Evolutionary conservation across 2,329 filamentous ascomycete genomes (phyloP).

Genomic region (Trichoderma sp.): DNA sequence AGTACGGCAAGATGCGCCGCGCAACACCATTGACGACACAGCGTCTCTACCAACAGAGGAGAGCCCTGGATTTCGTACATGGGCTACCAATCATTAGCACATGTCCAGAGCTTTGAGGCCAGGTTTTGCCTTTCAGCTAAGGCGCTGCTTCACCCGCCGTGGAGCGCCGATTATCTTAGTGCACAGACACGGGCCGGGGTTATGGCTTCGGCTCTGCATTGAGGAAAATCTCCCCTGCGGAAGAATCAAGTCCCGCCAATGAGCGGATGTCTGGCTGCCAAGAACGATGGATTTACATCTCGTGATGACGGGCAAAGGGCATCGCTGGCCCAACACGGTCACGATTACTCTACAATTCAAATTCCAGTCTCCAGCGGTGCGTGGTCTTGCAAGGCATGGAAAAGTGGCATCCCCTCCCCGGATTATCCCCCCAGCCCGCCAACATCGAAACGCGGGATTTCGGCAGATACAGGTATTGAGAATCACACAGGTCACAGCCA

Average conservation of each 20-base stretch:
- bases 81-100: not conserved
- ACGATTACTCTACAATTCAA: not conserved
- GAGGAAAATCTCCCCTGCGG: slow-evolving; percentile 5
- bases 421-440: not conserved
- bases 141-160: not conserved
- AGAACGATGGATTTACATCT: not conserved
- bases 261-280: not conserved
- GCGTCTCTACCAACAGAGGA: not conserved
- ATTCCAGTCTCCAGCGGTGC: not conserved
- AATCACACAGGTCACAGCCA: not conserved
- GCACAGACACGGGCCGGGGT: not conserved
- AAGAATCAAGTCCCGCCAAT: slow-evolving; percentile 21
- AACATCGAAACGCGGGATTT: not conserved
- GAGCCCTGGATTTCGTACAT: not conserved
- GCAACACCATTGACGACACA: not conserved
- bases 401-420: not conserved
- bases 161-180: not conserved
- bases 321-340: not conserved
- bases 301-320: not conserved
- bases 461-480: not conserved
- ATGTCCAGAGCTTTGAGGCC: not conserved
- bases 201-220: not conserved
- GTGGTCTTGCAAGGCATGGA: not conserved
- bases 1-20: not conserved
- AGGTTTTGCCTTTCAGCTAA: slow-evolving; percentile 3